Percentiles rank a stretch among this genome's conserved stretches.
Conservation (phyloP, 768 basidiomycete genomes). For the Coprinellus micaceus region DNA sequence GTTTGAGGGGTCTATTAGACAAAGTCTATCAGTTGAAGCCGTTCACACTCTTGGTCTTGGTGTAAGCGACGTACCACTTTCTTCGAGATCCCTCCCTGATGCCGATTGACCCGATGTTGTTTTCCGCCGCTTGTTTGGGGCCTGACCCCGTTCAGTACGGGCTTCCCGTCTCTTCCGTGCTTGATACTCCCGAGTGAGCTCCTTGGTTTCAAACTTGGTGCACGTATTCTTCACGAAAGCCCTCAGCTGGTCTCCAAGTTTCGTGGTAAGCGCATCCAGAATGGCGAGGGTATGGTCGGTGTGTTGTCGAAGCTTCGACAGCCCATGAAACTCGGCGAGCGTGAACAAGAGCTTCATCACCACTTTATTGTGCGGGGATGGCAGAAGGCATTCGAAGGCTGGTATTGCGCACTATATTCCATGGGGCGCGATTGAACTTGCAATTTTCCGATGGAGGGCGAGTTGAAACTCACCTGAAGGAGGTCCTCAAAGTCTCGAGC, state of each 20-base stretch:
- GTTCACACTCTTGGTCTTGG: too few species aligned
- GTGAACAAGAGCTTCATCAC: conserved; percentile 25
- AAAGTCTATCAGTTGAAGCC: too few species aligned
- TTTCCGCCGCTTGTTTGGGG: neutral
- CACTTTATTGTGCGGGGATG: conserved; percentile 15
- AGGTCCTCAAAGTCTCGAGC: conserved; percentile 37
- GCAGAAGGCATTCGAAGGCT: conserved; percentile 33
- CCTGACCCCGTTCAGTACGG: neutral
- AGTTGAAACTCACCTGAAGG: conserved; percentile 27
- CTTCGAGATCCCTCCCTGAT: too few species aligned
- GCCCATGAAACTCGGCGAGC: conserved; percentile 29
- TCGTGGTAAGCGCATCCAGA: conserved; percentile 22
- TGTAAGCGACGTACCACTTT: too few species aligned
- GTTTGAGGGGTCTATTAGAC: too few species aligned
- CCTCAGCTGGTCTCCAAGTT: conserved; percentile 26
- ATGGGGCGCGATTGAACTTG: neutral
- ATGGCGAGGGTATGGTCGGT: conserved; percentile 21
- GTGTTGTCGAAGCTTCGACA: conserved; percentile 31
- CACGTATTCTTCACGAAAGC: conserved; percentile 28
- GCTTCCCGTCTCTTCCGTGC: conserved; percentile 21
- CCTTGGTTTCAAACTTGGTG: conserved; percentile 23
- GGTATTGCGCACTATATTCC: conserved; percentile 39
- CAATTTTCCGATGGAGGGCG: neutral
- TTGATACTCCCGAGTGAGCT: conserved; percentile 36
- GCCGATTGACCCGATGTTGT: neutral